Percentiles rank a stretch among this genome's conserved stretches.
phyloP scores from a whole-genome alignment of 108 stramenopile genomes.

The Cyclotella kingstonii region DNA sequence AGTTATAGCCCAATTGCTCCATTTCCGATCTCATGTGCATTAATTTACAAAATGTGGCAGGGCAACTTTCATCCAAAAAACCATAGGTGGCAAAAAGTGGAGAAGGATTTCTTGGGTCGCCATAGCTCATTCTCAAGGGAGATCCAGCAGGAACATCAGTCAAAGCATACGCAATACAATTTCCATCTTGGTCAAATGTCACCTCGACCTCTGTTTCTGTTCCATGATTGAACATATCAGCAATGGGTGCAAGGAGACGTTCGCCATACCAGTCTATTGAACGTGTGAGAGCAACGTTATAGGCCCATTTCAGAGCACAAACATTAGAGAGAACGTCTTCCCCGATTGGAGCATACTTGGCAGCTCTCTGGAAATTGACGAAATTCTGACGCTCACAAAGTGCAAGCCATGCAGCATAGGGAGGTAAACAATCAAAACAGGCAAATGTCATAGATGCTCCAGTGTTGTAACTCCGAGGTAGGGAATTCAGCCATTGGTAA shows the following conservation, averaged over 20 bases:
- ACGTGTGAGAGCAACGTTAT: constrained; percentile 58
- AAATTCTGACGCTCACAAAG: constrained; percentile 38
- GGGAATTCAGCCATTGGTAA: constrained; percentile 39
- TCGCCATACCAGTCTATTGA: constrained; percentile 41
- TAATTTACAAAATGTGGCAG: constrained; percentile 70
- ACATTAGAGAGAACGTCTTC: constrained; percentile 45
- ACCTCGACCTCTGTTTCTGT: constrained; percentile 54
- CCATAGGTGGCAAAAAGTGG: constrained; percentile 59
- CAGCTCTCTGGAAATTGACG: constrained; percentile 49
- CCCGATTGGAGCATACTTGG: constrained; percentile 20
- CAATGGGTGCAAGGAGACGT: constrained; percentile 51
- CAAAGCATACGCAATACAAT: constrained; percentile 47
- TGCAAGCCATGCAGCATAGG: constrained; percentile 47
- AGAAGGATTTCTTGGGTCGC: constrained; percentile 60
- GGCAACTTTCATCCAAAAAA: constrained; percentile 57
- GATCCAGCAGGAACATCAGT: constrained; percentile 55
- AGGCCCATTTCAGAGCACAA: constrained; percentile 57
- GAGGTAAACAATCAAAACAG: constrained; percentile 46
- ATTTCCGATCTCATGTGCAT: constrained; percentile 56
- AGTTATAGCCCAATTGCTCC: constrained; percentile 56
- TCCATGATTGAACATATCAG: constrained; percentile 70
- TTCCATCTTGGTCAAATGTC: constrained; percentile 51
- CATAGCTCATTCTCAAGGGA: constrained; percentile 43
- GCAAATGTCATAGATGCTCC: constrained; percentile 48
- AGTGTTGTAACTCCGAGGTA: constrained; percentile 47